phyloP scores from a whole-genome alignment of 169 alveolate species.

The Plasmodium yoelii region DNA sequence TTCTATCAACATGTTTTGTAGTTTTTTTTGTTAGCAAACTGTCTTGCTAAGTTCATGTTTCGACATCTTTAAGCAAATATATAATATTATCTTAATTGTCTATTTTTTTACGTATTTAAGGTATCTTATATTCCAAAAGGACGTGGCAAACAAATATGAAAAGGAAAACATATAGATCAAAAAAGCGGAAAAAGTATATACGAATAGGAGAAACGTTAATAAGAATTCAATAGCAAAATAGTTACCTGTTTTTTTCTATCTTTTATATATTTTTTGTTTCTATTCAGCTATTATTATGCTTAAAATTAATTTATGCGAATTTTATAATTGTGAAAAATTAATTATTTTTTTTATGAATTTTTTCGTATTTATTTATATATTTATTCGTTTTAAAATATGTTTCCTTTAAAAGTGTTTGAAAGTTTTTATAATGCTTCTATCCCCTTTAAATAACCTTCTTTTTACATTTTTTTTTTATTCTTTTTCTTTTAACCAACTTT shows the following conservation, averaged over 20 bases:
- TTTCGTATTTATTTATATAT: too few species aligned
- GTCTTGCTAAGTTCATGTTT: neutral
- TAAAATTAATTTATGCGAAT: too few species aligned
- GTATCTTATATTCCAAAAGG: conserved; percentile 53
- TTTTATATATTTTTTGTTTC: conserved; percentile 6
- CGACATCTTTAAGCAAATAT: neutral
- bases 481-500: conserved; percentile 52
- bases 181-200: conserved; percentile 79
- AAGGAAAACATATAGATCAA: conserved; percentile 81
- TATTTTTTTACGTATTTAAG: conserved; percentile 27
- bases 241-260: neutral
- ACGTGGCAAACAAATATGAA: conserved; percentile 86
- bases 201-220: conserved; percentile 82
- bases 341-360: too few species aligned
- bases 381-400: neutral
- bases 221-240: conserved; percentile 68
- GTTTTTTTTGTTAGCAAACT: neutral
- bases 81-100: neutral
- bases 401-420: neutral
- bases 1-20: neutral
- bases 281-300: neutral
- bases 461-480: conserved; percentile 40
- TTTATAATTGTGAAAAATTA: too few species aligned
- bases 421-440: neutral
- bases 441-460: conserved; percentile 20